Evolutionary conservation across 441 rosid genomes (phyloP), one percentile per base, ranked within the genome.

Genomic region (Iberis amara): DNA sequence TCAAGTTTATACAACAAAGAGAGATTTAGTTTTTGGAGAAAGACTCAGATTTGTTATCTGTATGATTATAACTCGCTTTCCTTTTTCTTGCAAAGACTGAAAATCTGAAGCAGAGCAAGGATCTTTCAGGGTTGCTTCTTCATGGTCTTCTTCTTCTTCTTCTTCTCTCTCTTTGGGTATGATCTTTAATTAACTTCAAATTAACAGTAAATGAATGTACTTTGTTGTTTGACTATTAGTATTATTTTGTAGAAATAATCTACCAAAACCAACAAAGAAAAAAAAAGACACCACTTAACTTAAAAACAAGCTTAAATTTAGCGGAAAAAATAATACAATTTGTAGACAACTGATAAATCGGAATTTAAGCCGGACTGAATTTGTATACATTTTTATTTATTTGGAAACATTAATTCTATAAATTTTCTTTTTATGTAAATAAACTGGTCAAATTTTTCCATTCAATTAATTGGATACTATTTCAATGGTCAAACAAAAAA

Each of bases 91-190:
- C 27, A 30, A 15, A 35, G 27, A 43, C 24, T 57, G 40, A 33
- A 55, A 59, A 61, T 56, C 59, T 42, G 64, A 65, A 53, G 30
- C 66, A 76, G 70, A 52, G 54, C 74, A 11, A 71, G 64, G 49
- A 75, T 66, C 68, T 82, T 69, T 73, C 75, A 69, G 59, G 36
- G 63, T 14, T 47, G 61, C 44, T 68, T 39, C 74, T 68, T 64
- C 65, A 41, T 47, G 57, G 36, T 68, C 60, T 49, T 40, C 65
- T 27, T 30, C 54, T 12, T 54, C 50, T 43, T 23, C 56, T 11
- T 26, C 36, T 6, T 8, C 21, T 39, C 27, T 52, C 44, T 64
- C 45, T 64, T 43, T 48, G 35, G 49, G 39, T 51, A 3, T 45
- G 48, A 50, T 58, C 54, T 58, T 12, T 46, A 15, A 56, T 57